These are phyloP conservation scores for Cephalotrichum gorgonifer DNA, from an alignment of 2,329 filamentous ascomycete genomes.

Conservation along the genomic window DNA sequence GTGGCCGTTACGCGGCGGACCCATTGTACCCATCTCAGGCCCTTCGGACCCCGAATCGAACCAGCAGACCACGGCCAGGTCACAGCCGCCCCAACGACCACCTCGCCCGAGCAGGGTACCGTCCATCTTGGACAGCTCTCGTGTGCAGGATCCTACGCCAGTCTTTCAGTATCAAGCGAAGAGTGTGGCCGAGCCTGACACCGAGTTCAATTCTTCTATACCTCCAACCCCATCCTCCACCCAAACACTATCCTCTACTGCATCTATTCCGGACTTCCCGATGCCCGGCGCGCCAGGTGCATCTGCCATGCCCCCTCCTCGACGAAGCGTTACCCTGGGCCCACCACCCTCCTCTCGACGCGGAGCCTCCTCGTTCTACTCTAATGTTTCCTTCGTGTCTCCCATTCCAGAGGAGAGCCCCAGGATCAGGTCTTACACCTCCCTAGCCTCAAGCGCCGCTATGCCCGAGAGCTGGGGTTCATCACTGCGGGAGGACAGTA, in stretches of 20 bases:
- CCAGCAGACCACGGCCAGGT: constrained; percentile 37
- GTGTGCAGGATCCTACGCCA: constrained; percentile 44
- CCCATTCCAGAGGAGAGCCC: constrained; percentile 66
- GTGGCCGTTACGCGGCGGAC: constrained; percentile 37
- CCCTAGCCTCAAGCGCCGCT: constrained; percentile 61
- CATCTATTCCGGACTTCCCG: constrained; percentile 50
- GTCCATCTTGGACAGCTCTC: constrained; percentile 21
- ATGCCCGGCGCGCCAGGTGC: constrained; percentile 22
- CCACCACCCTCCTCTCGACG: constrained; percentile 51
- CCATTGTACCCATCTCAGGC: constrained; percentile 23
- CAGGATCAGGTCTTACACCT: constrained; percentile 45
- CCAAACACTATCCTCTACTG: constrained; percentile 42
- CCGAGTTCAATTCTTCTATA: constrained; percentile 28
- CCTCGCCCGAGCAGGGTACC: constrained; percentile 39
- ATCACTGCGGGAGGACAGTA: constrained; percentile 27
- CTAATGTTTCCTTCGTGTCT: constrained; percentile 56
- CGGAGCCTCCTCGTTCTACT: constrained; percentile 55
- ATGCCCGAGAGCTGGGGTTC: constrained; percentile 59
- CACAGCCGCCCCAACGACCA: constrained; percentile 45
- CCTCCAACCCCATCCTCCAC: constrained; percentile 37
- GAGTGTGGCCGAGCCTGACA: constrained; percentile 20
- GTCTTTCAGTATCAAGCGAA: constrained; percentile 36
- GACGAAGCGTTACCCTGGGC: constrained; percentile 44
- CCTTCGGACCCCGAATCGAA: constrained; percentile 29
- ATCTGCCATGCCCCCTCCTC: constrained; percentile 19